Evolutionary conservation across 140 eudicot genomes (phyloP).

Genomic region (Cichorium intybus): DNA sequence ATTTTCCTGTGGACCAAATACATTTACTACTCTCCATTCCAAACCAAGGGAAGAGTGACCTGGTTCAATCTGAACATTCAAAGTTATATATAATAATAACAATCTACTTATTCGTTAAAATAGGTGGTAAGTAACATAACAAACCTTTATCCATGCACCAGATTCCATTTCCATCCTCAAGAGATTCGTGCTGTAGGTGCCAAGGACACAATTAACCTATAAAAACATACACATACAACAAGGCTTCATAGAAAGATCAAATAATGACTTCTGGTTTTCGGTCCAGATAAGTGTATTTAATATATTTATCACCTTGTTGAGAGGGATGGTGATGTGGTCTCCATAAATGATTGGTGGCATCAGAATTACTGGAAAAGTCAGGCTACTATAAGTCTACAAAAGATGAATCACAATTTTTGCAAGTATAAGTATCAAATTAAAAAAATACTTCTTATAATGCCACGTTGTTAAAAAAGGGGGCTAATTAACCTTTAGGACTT

Average conservation of each 20-base stretch:
- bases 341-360: slow-evolving; percentile 7
- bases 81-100: not conserved
- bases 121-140: not conserved
- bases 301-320: not conserved
- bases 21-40: not conserved
- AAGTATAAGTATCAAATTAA: not conserved
- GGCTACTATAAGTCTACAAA: not conserved
- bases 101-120: not conserved
- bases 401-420: not conserved
- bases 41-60: not conserved
- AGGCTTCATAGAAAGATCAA: not conserved
- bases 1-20: slow-evolving; percentile 17
- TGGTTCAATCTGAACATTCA: not conserved
- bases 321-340: not conserved
- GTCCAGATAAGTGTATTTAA: too few species aligned
- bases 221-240: not conserved
- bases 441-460: too few species aligned
- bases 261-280: not conserved
- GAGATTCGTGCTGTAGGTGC: not conserved
- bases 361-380: slow-evolving; percentile 6
- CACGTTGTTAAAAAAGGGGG: too few species aligned
- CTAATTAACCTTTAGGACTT: slow-evolving; percentile 9
- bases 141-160: slow-evolving; percentile 22
- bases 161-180: slow-evolving; percentile 7
- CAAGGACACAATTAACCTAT: not conserved